These are phyloP conservation scores for Gaeumannomyces tritici DNA, from an alignment of 2,329 filamentous ascomycete genomes.

Conservation along the genomic window DNA sequence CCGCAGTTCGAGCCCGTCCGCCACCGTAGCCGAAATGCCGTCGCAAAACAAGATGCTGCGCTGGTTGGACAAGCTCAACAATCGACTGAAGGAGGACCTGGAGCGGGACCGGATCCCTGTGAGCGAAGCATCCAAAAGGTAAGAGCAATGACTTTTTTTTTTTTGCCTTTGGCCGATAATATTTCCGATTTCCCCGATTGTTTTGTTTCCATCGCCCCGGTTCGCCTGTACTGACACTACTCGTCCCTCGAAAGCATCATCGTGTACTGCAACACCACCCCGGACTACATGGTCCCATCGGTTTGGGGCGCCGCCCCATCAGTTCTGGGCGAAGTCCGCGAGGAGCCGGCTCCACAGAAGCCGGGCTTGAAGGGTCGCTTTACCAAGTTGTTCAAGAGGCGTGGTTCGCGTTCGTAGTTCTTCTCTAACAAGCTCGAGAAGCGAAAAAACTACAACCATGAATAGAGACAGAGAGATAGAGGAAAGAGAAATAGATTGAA, in stretches of 20 bases:
- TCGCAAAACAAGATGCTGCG: conserved; percentile 74
- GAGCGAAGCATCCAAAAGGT: conserved; percentile 85
- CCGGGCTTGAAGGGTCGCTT: no score
- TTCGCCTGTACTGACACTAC: conserved; percentile 7
- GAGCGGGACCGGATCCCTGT: conserved; percentile 93
- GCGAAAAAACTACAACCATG: no score
- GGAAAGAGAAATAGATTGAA: no score
- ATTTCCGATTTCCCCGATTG: conserved; percentile 7
- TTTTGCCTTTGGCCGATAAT: not conserved
- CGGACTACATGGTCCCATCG: conserved; percentile 97
- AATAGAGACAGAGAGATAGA: no score
- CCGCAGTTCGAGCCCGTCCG: not conserved
- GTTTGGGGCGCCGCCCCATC: conserved; percentile 94
- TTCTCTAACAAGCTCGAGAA: no score
- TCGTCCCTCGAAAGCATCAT: conserved; percentile 61
- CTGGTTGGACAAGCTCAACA: conserved; percentile 92
- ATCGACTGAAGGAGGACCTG: conserved; percentile 87
- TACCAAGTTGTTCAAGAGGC: no score
- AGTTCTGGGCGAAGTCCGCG: no score
- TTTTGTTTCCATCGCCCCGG: conserved; percentile 1
- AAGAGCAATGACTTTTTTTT: conserved; percentile 20
- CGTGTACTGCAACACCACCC: conserved; percentile 93
- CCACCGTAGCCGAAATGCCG: conserved; percentile 39
- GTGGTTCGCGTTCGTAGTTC: no score
- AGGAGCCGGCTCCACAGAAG: no score